phyloP scores from a whole-genome alignment of 495 filamentous ascomycete genomes.

The Astrothelium macrocarpum region DNA sequence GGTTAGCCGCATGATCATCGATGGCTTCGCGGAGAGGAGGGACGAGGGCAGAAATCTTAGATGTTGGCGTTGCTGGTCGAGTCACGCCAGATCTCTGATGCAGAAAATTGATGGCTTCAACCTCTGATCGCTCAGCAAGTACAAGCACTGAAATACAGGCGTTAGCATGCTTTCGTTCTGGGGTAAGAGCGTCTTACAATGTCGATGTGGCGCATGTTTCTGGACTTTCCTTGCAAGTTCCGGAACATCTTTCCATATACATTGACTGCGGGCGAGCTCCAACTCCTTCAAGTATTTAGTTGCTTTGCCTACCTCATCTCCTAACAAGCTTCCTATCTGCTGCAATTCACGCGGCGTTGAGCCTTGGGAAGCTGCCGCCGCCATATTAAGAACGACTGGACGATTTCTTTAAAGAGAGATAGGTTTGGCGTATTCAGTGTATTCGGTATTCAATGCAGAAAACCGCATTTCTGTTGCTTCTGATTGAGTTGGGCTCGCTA shows the following conservation, averaged over 20 bases:
- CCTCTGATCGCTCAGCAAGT: slow-evolving; percentile 64
- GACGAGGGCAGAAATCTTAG: slow-evolving; percentile 52
- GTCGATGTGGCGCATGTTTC: slow-evolving; percentile 81
- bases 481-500: too few species aligned
- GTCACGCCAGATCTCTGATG: slow-evolving; percentile 31
- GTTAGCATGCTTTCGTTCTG: neutral
- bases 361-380: neutral
- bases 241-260: slow-evolving; percentile 79
- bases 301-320: slow-evolving; percentile 46
- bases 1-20: slow-evolving; percentile 45
- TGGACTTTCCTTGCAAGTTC: slow-evolving; percentile 84
- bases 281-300: slow-evolving; percentile 68
- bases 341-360: neutral
- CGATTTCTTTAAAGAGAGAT: neutral
- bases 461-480: too few species aligned
- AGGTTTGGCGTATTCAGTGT: neutral
- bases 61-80: slow-evolving; percentile 34
- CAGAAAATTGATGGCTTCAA: slow-evolving; percentile 46
- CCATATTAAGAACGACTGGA: neutral
- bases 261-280: slow-evolving; percentile 77
- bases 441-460: neutral
- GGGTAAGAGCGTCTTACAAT: slow-evolving; percentile 49
- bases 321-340: neutral
- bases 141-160: slow-evolving; percentile 51
- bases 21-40: slow-evolving; percentile 53